phyloP scores from a whole-genome alignment of 2,329 filamentous ascomycete genomes.

The Trichoderma pleuroti region DNA sequence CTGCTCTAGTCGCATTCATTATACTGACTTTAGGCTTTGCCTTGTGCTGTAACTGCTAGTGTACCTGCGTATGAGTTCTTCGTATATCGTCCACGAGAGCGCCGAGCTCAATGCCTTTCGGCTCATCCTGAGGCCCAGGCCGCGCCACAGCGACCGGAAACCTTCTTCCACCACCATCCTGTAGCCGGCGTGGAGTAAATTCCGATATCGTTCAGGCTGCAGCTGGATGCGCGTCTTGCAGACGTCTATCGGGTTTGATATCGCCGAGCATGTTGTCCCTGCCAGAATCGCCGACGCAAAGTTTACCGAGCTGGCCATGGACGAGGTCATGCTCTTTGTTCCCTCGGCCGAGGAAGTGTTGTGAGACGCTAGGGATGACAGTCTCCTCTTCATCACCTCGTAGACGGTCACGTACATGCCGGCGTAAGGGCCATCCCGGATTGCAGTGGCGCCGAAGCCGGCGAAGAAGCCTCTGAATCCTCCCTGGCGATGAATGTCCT shows the following conservation, averaged over 20 bases:
- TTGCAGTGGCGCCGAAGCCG: constrained; percentile 88
- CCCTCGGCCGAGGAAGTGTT: constrained; percentile 19
- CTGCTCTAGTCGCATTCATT: not conserved
- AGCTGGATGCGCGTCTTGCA: constrained; percentile 94
- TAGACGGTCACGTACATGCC: constrained; percentile 94
- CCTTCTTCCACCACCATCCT: constrained; percentile 83
- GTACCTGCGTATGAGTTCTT: constrained; percentile 74
- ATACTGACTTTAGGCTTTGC: constrained; percentile 7
- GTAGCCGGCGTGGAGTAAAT: constrained; percentile 72
- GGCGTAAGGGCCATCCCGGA: constrained; percentile 93
- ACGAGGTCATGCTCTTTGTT: constrained; percentile 29
- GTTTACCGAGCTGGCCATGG: constrained; percentile 64
- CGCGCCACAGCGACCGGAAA: constrained; percentile 75
- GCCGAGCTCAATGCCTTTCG: constrained; percentile 90
- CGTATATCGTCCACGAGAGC: constrained; percentile 96
- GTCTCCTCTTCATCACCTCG: constrained; percentile 70
- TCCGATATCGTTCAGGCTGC: constrained; percentile 76
- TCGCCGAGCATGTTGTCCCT: constrained; percentile 74
- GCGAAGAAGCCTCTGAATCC: constrained; percentile 84
- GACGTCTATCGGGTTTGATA: constrained; percentile 96
- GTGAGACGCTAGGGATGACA: constrained; percentile 36
- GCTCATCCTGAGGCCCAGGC: constrained; percentile 79
- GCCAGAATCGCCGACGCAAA: constrained; percentile 79
- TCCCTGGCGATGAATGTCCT: constrained; percentile 69
- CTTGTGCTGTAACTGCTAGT: constrained; percentile 15